Base-by-base conservation (phyloP, 306 rosid genomes). In the Argentina anserina region DNA sequence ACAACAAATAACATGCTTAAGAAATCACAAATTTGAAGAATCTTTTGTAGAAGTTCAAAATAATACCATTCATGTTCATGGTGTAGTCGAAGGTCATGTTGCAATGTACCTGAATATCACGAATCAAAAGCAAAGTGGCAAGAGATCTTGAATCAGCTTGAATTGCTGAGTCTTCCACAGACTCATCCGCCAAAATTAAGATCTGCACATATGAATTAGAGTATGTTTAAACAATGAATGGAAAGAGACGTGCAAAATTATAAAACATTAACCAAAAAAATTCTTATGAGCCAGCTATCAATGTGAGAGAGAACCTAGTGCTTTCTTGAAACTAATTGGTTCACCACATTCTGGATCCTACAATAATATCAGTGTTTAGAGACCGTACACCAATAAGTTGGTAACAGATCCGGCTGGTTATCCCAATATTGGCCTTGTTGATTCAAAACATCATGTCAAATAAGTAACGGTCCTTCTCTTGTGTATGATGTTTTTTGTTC, bases 61-160 rank as follows among this genome's bases (percentile, higher is more conserved):
- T 39, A 43, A 61, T 8, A 67, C 8, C 8, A 45, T 40, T 65
- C 67, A 42, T 42, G 12, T 42, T 12, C 46, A 18, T 20, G 67
- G 23, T n/a, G 60, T n/a, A 50, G 43, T 50, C 5, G 6, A 50
- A 73, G 72, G 72, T 58, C 49, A 77, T 39, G 79, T 59, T 15
- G 14, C 45, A 56, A 58, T 69, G 80, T 78, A 90, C 98, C 87
- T 92, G 94, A 79, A 92, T 92, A 79, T 92, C 98, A 49, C 98
- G 94, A 82, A 92, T 92, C 77, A 92, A 82, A 73, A 92, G 86
- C 76, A 92, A 77, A 1, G 98, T 92, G 82, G 98, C 98, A 73
- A 92, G 94, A 81, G 98, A 92, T 88, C 98, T 88, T 69, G 98
- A 92, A 85, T 92, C 98, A 49, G 98, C 98, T 83, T 92, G 96